These are phyloP conservation scores for Leptographium galeiforme DNA, from an alignment of 2,329 filamentous ascomycete genomes.

Conservation along the genomic window DNA sequence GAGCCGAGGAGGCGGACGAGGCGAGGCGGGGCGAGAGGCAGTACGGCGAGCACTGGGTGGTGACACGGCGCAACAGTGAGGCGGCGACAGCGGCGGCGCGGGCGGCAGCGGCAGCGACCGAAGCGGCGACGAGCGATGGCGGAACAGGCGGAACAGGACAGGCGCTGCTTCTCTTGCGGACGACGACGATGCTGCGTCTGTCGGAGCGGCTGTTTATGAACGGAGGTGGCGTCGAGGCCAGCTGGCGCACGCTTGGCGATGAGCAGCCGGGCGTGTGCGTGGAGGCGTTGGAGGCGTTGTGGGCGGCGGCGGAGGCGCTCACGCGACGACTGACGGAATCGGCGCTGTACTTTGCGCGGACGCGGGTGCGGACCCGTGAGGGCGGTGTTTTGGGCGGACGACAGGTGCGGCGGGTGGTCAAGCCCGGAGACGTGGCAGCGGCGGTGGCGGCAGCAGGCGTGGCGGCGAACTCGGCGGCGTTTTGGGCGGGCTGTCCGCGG, in stretches of 20 bases:
- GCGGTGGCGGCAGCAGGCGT: slow-evolving; percentile 35
- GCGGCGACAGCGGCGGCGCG: neutral
- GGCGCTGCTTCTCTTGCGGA: slow-evolving; percentile 44
- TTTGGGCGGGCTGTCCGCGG: slow-evolving; percentile 36
- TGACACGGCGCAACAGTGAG: slow-evolving; percentile 28
- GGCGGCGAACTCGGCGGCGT: slow-evolving; percentile 20
- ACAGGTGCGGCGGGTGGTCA: slow-evolving; percentile 20
- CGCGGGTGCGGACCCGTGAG: slow-evolving; percentile 44
- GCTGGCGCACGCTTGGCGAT: slow-evolving; percentile 51
- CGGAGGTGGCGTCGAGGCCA: slow-evolving; percentile 41
- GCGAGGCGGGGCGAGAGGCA: slow-evolving; percentile 42
- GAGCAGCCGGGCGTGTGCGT: slow-evolving; percentile 57
- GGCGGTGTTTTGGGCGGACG: neutral
- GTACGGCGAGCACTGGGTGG: slow-evolving; percentile 54
- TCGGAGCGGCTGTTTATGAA: slow-evolving; percentile 68
- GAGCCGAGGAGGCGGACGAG: slow-evolving; percentile 51
- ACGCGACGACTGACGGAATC: slow-evolving; percentile 58
- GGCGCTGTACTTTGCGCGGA: slow-evolving; percentile 55
- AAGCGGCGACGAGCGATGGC: neutral
- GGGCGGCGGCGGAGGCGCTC: slow-evolving; percentile 51
- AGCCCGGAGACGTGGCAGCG: slow-evolving; percentile 32
- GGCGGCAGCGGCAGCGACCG: neutral
- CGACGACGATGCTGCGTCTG: slow-evolving; percentile 48
- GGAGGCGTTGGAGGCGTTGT: slow-evolving; percentile 64
- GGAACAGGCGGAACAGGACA: neutral